phyloP scores from a whole-genome alignment of 2,329 filamentous ascomycete genomes.

The Botrytis byssoidea region DNA sequence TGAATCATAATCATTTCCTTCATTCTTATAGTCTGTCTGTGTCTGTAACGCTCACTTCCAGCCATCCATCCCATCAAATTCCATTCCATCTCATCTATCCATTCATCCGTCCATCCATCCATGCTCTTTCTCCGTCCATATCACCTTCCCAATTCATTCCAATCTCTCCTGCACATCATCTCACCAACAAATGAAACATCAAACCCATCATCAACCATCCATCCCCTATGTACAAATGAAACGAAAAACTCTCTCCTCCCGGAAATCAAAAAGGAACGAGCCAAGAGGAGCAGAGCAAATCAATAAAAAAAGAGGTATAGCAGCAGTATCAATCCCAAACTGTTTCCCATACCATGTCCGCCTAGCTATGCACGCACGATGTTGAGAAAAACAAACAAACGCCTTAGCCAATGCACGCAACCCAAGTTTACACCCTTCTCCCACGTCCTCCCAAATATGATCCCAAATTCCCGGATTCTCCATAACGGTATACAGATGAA shows the following conservation, averaged over 20 bases:
- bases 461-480: slow-evolving; percentile 21
- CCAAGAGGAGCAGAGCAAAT: slow-evolving; percentile 10
- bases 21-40: slow-evolving; percentile 3
- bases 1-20: slow-evolving; percentile 12
- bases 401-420: slow-evolving; percentile 29
- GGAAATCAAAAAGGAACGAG: neutral
- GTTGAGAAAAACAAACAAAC: slow-evolving; percentile 20
- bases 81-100: neutral
- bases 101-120: neutral
- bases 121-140: slow-evolving; percentile 4
- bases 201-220: neutral
- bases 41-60: slow-evolving; percentile 7
- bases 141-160: neutral
- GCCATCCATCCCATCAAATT: neutral
- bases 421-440: slow-evolving; percentile 16
- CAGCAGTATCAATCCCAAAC: slow-evolving; percentile 16
- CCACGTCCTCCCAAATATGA: neutral
- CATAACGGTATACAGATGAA: slow-evolving; percentile 26
- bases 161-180: neutral
- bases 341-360: slow-evolving; percentile 14
- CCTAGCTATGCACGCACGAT: slow-evolving; percentile 16
- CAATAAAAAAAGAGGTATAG: slow-evolving; percentile 15
- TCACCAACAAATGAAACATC: slow-evolving; percentile 1
- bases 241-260: neutral
- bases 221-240: slow-evolving; percentile 7